Evolutionary conservation across 208 protist species (phyloP), one percentile per base, ranked within the genome.

Genomic region (Naegleria gruberi): DNA sequence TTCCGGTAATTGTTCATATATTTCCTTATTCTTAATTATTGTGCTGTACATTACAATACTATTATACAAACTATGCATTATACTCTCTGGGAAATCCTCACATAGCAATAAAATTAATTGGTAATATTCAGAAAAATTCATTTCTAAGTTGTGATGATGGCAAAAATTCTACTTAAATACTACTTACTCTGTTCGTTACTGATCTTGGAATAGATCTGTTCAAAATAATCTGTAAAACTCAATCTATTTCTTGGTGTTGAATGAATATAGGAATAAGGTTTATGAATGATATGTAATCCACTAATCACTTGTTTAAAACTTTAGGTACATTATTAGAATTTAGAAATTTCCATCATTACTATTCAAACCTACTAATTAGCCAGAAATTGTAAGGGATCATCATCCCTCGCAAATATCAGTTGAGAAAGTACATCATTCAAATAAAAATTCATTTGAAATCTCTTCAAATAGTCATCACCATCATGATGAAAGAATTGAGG

Each of bases 181-280:
- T 6, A 82, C 74, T 15, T 82, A 82, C 74, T 82, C 34, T 82
- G 74, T 43, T 82, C 74, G 34, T 82, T 42, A 42, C 74, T 82
- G 17, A 82, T 82, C 34, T 82, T 82, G 3, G 74, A 82, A 82
- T 82, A 82, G 34, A 82, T 82, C 17, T 82, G 74, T 42, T 82
- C 74, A 41, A 82, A 82, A 43, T 43, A 42, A 82, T 82, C 74
- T 42, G 40, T 34, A 82, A 82, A 82, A 41, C 34, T 42, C 40
- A 82, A 42, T 42, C 74, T 17, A 42, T 82, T 82, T 42, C 74
- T 82, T 82, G 74, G 30, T 40, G 17, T 82, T 43, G 74, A 17
- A 42, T 40, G 17, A 2, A 82, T 41, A 41, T 82, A 82, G 15
- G 40, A 43, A 82, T 40, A 82, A 30, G 30, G 15, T 42, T 82